Evolutionary conservation across 176 grass and related monocot species (phyloP).

Genomic region (Zoysia japonica): DNA sequence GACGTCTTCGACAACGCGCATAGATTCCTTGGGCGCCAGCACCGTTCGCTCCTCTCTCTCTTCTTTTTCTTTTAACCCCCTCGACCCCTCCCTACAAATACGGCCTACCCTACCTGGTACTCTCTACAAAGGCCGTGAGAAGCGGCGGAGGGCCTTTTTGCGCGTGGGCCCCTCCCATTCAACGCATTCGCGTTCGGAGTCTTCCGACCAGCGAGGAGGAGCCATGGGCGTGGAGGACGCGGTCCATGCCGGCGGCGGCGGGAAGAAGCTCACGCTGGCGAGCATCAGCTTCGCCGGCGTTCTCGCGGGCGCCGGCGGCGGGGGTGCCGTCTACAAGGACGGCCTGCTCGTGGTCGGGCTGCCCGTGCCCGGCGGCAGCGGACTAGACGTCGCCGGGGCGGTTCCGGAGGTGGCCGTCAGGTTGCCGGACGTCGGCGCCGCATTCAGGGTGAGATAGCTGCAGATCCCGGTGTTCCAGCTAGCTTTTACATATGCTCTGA

Average conservation of each 20-base stretch:
- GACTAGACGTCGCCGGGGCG: constrained; percentile 6
- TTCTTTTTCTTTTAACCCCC: background rate
- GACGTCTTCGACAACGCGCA: background rate
- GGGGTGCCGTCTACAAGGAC: constrained; percentile 11
- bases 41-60: background rate
- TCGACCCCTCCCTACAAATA: too few species aligned
- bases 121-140: constrained; percentile 17
- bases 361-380: constrained; percentile 32
- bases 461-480: background rate
- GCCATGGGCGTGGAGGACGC: constrained; percentile 38
- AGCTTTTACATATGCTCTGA: background rate
- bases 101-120: too few species aligned
- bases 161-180: background rate
- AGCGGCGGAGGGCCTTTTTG: background rate
- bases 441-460: constrained; percentile 39
- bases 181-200: background rate
- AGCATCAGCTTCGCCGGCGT: constrained; percentile 47
- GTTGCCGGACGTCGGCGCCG: constrained; percentile 42
- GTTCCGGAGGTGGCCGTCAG: constrained; percentile 21
- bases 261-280: constrained; percentile 45
- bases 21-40: constrained; percentile 19
- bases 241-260: background rate
- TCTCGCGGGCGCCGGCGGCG: constrained; percentile 16
- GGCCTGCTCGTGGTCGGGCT: constrained; percentile 14
- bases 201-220: background rate